Conservation (phyloP, 2,329 filamentous ascomycete genomes). For the Phaeosphaeriaceae sp. region DNA sequence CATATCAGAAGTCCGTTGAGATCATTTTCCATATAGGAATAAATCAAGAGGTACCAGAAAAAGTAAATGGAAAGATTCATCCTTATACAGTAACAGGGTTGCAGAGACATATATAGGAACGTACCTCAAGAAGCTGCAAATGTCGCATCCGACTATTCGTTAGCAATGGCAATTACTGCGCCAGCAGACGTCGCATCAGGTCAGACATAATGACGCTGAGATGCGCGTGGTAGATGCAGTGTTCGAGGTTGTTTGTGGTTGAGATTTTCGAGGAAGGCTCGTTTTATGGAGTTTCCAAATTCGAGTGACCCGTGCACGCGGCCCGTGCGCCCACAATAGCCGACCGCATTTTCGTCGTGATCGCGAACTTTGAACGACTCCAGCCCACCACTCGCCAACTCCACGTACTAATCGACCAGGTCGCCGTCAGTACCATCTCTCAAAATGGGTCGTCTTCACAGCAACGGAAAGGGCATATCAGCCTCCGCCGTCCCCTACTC, state of each 20-base stretch:
- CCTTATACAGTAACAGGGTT: slow-evolving; percentile 14
- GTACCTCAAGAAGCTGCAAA: background rate
- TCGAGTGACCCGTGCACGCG: background rate
- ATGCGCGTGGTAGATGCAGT: background rate
- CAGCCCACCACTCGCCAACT: slow-evolving; percentile 28
- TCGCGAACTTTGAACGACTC: slow-evolving; percentile 24
- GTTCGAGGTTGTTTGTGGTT: background rate
- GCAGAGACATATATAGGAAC: background rate
- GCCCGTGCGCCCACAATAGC: slow-evolving; percentile 19
- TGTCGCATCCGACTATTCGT: background rate
- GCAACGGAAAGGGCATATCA: slow-evolving; percentile 99
- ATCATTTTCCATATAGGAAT: slow-evolving; percentile 51
- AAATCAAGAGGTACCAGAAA: slow-evolving; percentile 81
- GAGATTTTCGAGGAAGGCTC: slow-evolving; percentile 9
- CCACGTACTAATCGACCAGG: slow-evolving; percentile 32
- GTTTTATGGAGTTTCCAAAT: background rate
- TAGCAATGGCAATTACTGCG: background rate
- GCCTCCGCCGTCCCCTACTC: slow-evolving; percentile 96
- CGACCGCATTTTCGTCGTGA: slow-evolving; percentile 20
- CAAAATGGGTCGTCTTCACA: slow-evolving; percentile 97
- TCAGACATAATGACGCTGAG: background rate
- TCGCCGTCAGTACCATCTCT: slow-evolving; percentile 31
- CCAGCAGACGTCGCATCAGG: background rate
- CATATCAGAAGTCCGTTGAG: slow-evolving; percentile 47
- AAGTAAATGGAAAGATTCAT: slow-evolving; percentile 28